These are phyloP conservation scores for Fragaria ananassa DNA, from an alignment of 306 rosid species.

Conservation along the genomic window DNA sequence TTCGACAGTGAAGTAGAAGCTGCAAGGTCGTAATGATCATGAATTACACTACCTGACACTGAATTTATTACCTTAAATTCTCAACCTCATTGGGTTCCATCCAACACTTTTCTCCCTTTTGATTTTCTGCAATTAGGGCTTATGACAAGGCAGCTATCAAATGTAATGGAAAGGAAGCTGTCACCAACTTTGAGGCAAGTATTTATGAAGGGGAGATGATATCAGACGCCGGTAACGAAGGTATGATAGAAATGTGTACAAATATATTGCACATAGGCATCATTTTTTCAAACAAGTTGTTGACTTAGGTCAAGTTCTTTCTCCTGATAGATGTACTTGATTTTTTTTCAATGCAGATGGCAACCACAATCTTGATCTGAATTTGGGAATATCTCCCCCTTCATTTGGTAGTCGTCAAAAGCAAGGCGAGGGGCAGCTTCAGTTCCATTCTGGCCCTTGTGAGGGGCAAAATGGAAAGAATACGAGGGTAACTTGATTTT, in stretches of 20 bases:
- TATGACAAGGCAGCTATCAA: conserved; percentile 96
- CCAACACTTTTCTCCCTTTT: conserved; percentile 77
- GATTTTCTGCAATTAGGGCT: conserved; percentile 92
- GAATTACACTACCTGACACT: conserved; percentile 69
- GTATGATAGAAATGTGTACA: conserved; percentile 25
- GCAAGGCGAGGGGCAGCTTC: conserved; percentile 51
- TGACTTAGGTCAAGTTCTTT: background rate
- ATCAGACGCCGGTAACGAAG: conserved; percentile 51
- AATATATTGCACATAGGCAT: conserved; percentile 6
- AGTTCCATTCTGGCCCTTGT: conserved; percentile 47
- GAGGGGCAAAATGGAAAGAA: conserved; percentile 43
- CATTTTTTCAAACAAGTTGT: conserved; percentile 9
- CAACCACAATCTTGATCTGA: conserved; percentile 78
- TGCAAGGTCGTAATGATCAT: conserved; percentile 98
- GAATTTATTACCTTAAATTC: conserved; percentile 70
- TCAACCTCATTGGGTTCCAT: conserved; percentile 68
- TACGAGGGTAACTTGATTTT: conserved; percentile 44
- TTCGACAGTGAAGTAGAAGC: conserved; percentile 99
- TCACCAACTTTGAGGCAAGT: conserved; percentile 91
- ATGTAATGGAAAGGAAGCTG: conserved; percentile 96
- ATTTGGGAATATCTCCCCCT: conserved; percentile 78
- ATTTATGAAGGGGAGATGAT: conserved; percentile 67
- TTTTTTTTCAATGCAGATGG: conserved; percentile 43
- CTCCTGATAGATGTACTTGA: conserved; percentile 13
- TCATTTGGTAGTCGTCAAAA: conserved; percentile 43